Base-by-base conservation (phyloP, 495 filamentous ascomycete species). In the Podospora conica region DNA sequence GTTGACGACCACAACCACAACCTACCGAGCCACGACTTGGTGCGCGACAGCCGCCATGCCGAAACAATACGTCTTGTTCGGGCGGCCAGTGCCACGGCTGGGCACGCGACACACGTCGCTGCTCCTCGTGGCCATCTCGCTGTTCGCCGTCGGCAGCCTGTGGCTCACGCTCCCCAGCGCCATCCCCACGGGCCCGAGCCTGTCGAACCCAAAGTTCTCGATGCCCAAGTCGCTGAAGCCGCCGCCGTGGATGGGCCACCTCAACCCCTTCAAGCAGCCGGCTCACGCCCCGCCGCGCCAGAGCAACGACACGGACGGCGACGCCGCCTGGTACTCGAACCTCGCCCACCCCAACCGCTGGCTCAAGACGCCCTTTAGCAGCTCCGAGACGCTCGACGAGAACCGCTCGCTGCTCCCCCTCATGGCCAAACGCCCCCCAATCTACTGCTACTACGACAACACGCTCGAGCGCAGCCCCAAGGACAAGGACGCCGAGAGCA, bases 391-490 rank as follows among this genome's bases (percentile, higher is more conserved):
- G 0, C 82, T 92, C 33, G 93, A 97, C 69, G 93, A 96, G 77
- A 87, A 88, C 66, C 83, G 93, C 56, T 88, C 90, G n/a, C 86
- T 97, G 64, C 87, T 98, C 3, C 95, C 95, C 64, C 90, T 92
- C 4, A 75, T 93, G n/a, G 74, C 68, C 23, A 79, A 86, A 48
- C 85, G 94, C 29, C 87, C 90, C 20, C 84, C 87, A n/a, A 87
- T 98, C 55, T 98, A 97, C 76, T 96, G 93, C 60, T 98, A 91
- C 76, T 96, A 96, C 73, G 91, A 97, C 68, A 78, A 84, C 22
- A 86, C 83, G 8, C 73, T 83, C 62, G 83, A 89, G 67, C 85
- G 86, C 68, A 85, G 87, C 55, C 80, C 83, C 61, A 81, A 81
- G 12, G 80, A 81, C 53, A 84, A 85, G 66, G 84, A 87, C 29